Evolutionary conservation across 2,329 filamentous ascomycete species (phyloP).

Genomic region (Ophiostoma sp.): DNA sequence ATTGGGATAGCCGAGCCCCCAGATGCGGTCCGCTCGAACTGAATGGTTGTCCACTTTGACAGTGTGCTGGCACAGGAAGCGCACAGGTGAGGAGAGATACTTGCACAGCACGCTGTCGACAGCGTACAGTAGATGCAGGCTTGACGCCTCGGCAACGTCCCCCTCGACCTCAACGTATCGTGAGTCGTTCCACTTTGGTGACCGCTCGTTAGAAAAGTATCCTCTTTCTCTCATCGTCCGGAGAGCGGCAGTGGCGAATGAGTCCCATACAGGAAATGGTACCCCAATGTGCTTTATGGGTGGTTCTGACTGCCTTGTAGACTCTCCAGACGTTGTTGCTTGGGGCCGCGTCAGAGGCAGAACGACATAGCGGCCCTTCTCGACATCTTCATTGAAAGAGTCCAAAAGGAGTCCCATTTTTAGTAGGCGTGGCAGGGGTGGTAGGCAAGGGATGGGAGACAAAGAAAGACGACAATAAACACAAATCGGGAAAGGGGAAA

Average conservation of each 20-base stretch:
- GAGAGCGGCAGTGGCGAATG: background rate
- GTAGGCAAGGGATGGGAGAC: background rate
- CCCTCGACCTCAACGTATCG: background rate
- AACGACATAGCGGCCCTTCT: background rate
- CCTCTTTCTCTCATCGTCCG: background rate
- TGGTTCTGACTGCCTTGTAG: background rate
- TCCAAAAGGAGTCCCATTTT: background rate
- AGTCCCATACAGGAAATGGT: background rate
- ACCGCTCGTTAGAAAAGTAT: background rate
- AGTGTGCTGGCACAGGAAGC: background rate
- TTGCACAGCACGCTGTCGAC: background rate
- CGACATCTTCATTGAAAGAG: background rate
- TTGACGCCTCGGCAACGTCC: background rate
- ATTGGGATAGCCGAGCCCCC: background rate
- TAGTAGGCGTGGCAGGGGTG: too few relatives aligned
- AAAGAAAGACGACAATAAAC: background rate
- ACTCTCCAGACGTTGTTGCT: background rate
- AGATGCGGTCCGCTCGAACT: background rate
- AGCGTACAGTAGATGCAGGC: background rate
- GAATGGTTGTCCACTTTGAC: background rate
- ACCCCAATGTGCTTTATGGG: background rate
- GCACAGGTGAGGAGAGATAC: background rate
- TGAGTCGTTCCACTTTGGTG: background rate
- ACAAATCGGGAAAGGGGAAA: background rate
- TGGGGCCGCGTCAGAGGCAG: background rate